Conservation (phyloP, 2,329 filamentous ascomycete genomes). For the Cladosporium colombiae region DNA sequence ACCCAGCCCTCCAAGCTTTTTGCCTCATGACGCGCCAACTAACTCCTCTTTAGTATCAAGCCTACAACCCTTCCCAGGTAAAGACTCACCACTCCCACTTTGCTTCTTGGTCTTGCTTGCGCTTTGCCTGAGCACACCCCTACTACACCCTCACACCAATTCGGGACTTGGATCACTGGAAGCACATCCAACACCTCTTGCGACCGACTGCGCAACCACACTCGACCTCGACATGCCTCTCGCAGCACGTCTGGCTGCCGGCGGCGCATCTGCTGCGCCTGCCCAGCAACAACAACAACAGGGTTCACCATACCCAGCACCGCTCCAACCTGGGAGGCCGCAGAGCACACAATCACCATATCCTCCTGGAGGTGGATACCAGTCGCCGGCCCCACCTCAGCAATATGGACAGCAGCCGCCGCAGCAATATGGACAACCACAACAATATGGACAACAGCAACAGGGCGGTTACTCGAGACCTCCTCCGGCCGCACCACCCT, state of each 20-base stretch:
- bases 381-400: conserved; percentile 24
- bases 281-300: conserved; percentile 30
- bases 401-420: conserved; percentile 22
- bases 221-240: conserved; percentile 29
- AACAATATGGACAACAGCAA: conserved; percentile 5
- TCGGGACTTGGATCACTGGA: background rate
- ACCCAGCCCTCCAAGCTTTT: conserved; percentile 42
- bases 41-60: conserved; percentile 51
- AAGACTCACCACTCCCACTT: conserved; percentile 21
- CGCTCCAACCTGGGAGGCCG: conserved; percentile 32
- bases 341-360: conserved; percentile 35
- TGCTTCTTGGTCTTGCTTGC: background rate
- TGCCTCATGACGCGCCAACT: conserved; percentile 31
- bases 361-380: conserved; percentile 23
- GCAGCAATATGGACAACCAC: conserved; percentile 26
- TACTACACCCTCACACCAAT: conserved; percentile 11
- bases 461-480: conserved; percentile 35
- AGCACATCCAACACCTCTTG: background rate
- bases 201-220: background rate
- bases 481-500: conserved; percentile 29
- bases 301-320: conserved; percentile 44
- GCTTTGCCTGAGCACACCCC: conserved; percentile 27
- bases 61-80: conserved; percentile 41
- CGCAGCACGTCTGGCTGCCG: conserved; percentile 33
- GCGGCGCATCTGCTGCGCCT: conserved; percentile 35